A percentile compares a stretch with the other conserved stretches of the same genome.
Evolutionary conservation across 495 filamentous ascomycete genomes (phyloP).

Genomic region (Alectoria sarmentosa): DNA sequence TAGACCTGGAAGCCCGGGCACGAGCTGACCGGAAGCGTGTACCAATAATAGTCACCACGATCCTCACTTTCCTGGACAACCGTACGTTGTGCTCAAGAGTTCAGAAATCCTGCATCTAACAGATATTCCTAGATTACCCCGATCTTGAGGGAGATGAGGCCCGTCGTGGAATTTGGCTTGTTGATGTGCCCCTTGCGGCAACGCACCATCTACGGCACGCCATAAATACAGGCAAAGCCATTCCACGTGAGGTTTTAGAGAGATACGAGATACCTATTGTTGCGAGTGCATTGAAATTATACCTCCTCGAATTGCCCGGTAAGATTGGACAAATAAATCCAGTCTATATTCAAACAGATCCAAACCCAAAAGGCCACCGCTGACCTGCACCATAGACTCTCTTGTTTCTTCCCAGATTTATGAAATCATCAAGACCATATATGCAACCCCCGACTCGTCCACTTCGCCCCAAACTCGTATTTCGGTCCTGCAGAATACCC

Average conservation of each 20-base stretch:
- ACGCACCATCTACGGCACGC: conserved; percentile 76
- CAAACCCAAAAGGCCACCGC: background rate
- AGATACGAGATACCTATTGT: conserved; percentile 90
- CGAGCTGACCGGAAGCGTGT: conserved; percentile 92
- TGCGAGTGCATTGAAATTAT: conserved; percentile 89
- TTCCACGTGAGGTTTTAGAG: conserved; percentile 66
- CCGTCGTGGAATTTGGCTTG: conserved; percentile 85
- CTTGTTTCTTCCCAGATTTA: conserved; percentile 97
- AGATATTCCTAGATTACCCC: conserved; percentile 62
- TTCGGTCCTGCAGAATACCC: conserved; percentile 89
- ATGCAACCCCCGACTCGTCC: conserved; percentile 43
- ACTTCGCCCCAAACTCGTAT: conserved; percentile 76
- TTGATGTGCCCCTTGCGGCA: conserved; percentile 77
- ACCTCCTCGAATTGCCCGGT: conserved; percentile 94
- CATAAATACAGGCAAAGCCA: conserved; percentile 83
- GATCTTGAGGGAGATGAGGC: conserved; percentile 97
- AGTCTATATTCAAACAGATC: background rate
- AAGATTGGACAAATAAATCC: conserved; percentile 16
- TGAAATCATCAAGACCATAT: conserved; percentile 97
- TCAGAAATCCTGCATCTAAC: conserved; percentile 22
- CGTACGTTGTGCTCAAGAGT: conserved; percentile 40
- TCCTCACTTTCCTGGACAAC: conserved; percentile 90
- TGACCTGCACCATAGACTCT: conserved; percentile 55
- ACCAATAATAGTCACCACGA: conserved; percentile 82
- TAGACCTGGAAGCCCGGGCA: conserved; percentile 91